These are phyloP conservation scores for Citrullus mucosospermus DNA, from an alignment of 306 rosid species.

Conservation along the genomic window DNA sequence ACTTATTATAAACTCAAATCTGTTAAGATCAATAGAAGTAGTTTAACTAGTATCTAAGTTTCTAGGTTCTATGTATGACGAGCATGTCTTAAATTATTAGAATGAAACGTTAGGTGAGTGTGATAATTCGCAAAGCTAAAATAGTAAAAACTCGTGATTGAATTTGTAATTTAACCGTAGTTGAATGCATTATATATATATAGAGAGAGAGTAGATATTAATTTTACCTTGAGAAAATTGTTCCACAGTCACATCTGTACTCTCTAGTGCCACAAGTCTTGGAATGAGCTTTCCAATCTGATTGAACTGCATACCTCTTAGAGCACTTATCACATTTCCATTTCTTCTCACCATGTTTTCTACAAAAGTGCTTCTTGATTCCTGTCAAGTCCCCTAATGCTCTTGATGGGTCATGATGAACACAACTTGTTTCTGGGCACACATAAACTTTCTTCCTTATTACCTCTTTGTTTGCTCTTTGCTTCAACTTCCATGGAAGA, in stretches of 20 bases:
- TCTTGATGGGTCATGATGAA: slow-evolving; percentile 85
- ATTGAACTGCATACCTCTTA: slow-evolving; percentile 88
- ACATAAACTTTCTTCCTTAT: slow-evolving; percentile 79
- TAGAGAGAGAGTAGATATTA: background rate
- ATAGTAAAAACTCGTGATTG: no score
- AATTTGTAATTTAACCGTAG: background rate
- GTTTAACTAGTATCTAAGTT: no score
- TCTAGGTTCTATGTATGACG: no score
- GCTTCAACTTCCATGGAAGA: slow-evolving; percentile 95
- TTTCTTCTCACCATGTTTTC: slow-evolving; percentile 97
- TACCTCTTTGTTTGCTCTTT: slow-evolving; percentile 62
- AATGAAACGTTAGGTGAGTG: no score
- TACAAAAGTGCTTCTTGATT: slow-evolving; percentile 86
- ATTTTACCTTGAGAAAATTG: slow-evolving; percentile 91
- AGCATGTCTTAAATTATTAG: no score
- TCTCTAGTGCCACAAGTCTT: slow-evolving; percentile 94
- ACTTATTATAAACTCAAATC: no score
- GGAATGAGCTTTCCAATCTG: slow-evolving; percentile 97
- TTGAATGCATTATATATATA: no score
- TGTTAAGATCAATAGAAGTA: no score
- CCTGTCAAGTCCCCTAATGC: slow-evolving; percentile 95
- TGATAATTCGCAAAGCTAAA: no score
- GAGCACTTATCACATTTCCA: slow-evolving; percentile 98
- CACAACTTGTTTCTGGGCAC: slow-evolving; percentile 75
- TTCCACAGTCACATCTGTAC: slow-evolving; percentile 98